Percentiles rank a stretch among this genome's conserved stretches.
These are phyloP conservation scores for Phallus indusiatus DNA, from an alignment of 768 basidiomycete genomes.

Conservation along the genomic window DNA sequence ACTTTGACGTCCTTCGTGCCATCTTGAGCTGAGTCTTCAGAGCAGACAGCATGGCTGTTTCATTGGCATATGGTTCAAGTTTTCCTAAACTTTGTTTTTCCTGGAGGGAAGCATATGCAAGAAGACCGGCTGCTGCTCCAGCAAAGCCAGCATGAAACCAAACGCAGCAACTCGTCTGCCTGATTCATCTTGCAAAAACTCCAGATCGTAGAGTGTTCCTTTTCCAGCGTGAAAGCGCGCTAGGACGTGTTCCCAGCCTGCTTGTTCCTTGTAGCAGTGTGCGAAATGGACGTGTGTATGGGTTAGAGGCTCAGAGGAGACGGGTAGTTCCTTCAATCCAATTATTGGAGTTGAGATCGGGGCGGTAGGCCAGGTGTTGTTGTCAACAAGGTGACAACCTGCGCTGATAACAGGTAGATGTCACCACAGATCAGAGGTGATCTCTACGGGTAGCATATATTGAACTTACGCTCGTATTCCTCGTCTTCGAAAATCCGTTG, in stretches of 20 bases:
- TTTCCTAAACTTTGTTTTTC: slow-evolving; percentile 51
- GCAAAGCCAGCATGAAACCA: slow-evolving; percentile 98
- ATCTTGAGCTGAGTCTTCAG: slow-evolving; percentile 61
- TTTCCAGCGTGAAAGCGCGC: slow-evolving; percentile 75
- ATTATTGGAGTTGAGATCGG: slow-evolving; percentile 72
- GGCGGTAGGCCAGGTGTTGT: slow-evolving; percentile 84
- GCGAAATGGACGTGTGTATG: slow-evolving; percentile 98
- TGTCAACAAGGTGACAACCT: slow-evolving; percentile 78
- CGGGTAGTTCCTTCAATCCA: slow-evolving; percentile 93
- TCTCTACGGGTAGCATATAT: neutral
- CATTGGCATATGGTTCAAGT: slow-evolving; percentile 77
- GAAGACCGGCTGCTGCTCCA: slow-evolving; percentile 81
- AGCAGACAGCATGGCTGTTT: slow-evolving; percentile 67
- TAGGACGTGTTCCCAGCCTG: slow-evolving; percentile 82
- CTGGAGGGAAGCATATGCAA: slow-evolving; percentile 65
- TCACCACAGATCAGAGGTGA: neutral
- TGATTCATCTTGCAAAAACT: slow-evolving; percentile 78
- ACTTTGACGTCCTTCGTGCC: slow-evolving; percentile 65
- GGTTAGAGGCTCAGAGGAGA: slow-evolving; percentile 68
- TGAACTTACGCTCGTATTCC: slow-evolving; percentile 83
- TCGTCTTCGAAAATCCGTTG: slow-evolving; percentile 90
- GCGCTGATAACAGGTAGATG: slow-evolving; percentile 44
- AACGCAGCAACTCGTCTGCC: slow-evolving; percentile 96
- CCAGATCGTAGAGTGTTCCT: slow-evolving; percentile 88
- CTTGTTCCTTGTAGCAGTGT: slow-evolving; percentile 95